Evolutionary conservation across 2,329 filamentous ascomycete species (phyloP), one percentile per base, ranked within the genome.

Genomic region (Verticillium klebahnii): DNA sequence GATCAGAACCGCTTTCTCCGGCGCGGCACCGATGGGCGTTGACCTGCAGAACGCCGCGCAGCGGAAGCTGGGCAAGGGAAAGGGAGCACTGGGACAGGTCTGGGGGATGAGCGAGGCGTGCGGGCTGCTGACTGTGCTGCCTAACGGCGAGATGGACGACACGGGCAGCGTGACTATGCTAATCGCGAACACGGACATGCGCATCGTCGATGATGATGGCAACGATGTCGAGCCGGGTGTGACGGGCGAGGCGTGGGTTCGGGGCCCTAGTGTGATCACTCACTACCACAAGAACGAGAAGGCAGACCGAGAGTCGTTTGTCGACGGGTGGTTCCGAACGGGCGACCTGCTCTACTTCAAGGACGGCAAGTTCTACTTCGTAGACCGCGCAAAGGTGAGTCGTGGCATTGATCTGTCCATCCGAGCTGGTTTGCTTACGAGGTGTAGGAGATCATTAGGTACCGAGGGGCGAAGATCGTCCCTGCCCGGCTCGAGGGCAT

Each of bases 331-430:
- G 80, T 93, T 94, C 80, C 89, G 89, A 69, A 93, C 91, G 0
- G 92, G 91, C 0, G 92, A 96, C 69, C 84, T 94, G 4, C 89
- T 91, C 0, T 85, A 88, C 63, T 85, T 91, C 72, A 87, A 93
- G 66, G 75, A 82, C 50, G 81, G 89, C 17, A 85, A 87, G 58
- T 89, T 93, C 68, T 92, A 86, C 76, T 91, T 96, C 67, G 92
- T 92, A 0, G 92, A 95, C 70, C 85, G 91, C 14, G 87, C 91
- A 62, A 93, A 92, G 80, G 85, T 73, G 60, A 64, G 65, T 61
- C 5, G 36, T 12, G 17, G 14, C 8, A 19, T 17, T 32, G 34
- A 23, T 25, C 4, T 7, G 8, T 32, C 32, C 29, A 7, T 32
- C 17, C 17, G 39, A 12, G 19, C 19, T 6, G 4, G 32, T 25